A percentile compares a stretch with the other conserved stretches of the same genome.
Evolutionary conservation across 192 early-diverging fungal genomes (phyloP).

Genomic region (Lunasporangiospora selenospora): DNA sequence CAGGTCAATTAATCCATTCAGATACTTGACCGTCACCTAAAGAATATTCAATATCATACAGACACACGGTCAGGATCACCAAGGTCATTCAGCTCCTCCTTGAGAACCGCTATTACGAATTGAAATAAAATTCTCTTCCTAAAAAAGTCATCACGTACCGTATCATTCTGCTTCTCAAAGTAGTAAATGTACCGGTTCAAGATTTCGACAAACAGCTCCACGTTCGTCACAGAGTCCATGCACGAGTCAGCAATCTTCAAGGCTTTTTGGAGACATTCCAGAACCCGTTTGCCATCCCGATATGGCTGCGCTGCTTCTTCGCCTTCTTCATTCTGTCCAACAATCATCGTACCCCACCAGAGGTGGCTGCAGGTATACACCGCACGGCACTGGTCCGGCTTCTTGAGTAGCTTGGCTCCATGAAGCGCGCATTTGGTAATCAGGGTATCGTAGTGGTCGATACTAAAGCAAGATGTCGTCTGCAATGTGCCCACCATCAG

Average conservation of each 20-base stretch:
- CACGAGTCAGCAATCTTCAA: constrained; percentile 92
- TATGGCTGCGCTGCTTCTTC: no score
- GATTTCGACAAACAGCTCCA: constrained; percentile 92
- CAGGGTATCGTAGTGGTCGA: constrained; percentile 92
- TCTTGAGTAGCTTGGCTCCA: constrained; percentile 84
- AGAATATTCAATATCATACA: neutral
- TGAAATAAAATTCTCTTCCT: no score
- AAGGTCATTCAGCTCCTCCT: no score
- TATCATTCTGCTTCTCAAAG: constrained; percentile 85
- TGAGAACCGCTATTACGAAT: no score
- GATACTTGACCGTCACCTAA: constrained; percentile 84
- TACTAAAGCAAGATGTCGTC: constrained; percentile 73
- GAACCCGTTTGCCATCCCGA: constrained; percentile 82
- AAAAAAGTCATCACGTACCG: constrained; percentile 61
- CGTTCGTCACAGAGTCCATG: constrained; percentile 84
- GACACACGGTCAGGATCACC: no score
- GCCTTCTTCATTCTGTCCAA: constrained; percentile 53
- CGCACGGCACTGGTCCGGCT: constrained; percentile 90
- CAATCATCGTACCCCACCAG: constrained; percentile 75
- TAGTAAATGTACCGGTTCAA: constrained; percentile 91
- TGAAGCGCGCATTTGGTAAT: constrained; percentile 86
- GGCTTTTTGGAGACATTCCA: constrained; percentile 88
- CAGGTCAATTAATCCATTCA: constrained; percentile 91
- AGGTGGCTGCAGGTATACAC: constrained; percentile 80
- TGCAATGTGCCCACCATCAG: constrained; percentile 84